These are phyloP conservation scores for Fagus sylvatica DNA, from an alignment of 306 rosid species.

Conservation along the genomic window DNA sequence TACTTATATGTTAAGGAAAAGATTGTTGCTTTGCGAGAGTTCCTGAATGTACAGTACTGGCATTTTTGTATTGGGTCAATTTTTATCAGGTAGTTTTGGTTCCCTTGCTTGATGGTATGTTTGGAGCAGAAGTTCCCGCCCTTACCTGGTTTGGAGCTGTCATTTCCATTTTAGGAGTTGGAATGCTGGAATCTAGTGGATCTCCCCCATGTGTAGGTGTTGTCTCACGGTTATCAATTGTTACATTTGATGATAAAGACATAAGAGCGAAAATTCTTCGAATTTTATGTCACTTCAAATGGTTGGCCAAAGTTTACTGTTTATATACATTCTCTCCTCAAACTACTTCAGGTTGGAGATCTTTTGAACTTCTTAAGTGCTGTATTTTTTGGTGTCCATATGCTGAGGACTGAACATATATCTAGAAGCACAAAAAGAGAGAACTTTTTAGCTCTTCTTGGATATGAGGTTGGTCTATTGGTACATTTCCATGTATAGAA, in stretches of 20 bases:
- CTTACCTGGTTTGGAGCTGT: conserved; percentile 80
- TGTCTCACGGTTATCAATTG: neutral
- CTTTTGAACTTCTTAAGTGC: conserved; percentile 70
- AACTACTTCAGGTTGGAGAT: conserved; percentile 63
- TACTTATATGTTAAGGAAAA: neutral
- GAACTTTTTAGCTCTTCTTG: conserved; percentile 64
- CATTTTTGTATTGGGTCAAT: conserved; percentile 15
- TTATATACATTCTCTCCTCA: neutral
- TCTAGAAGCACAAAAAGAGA: conserved; percentile 61
- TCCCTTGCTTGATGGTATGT: conserved; percentile 77
- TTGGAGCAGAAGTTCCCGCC: conserved; percentile 64
- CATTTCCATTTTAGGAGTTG: conserved; percentile 64
- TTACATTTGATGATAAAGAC: neutral
- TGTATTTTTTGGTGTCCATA: conserved; percentile 69
- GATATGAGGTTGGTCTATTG: conserved; percentile 61
- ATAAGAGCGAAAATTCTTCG: neutral
- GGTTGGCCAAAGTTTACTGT: neutral
- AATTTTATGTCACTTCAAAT: neutral
- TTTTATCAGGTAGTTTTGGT: conserved; percentile 68
- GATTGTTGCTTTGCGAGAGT: conserved; percentile 8
- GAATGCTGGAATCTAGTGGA: conserved; percentile 77
- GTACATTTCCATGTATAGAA: neutral
- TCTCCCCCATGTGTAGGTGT: conserved; percentile 63
- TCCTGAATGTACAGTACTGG: conserved; percentile 33
- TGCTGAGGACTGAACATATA: conserved; percentile 74